phyloP scores from a whole-genome alignment of 2,329 filamentous ascomycete species.

The Davidsoniella eucalypti region DNA sequence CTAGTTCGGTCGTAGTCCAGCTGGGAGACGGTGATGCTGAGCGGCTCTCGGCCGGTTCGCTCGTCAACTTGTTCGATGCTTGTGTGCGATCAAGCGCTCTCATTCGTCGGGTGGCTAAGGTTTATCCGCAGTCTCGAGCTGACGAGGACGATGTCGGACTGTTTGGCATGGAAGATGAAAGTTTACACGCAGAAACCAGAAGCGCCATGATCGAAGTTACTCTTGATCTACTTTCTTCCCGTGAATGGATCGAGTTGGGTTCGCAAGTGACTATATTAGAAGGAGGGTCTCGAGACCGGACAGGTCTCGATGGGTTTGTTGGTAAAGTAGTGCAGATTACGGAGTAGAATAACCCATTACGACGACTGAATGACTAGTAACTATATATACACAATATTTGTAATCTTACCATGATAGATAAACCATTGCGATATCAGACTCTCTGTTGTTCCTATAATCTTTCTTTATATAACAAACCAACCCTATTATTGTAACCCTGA shows the following conservation, averaged over 20 bases:
- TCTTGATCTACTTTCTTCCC: conserved; percentile 50
- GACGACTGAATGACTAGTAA: background rate
- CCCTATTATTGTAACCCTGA: background rate
- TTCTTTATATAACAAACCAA: no score
- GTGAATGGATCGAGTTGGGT: conserved; percentile 59
- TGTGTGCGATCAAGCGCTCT: conserved; percentile 72
- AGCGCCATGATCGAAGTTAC: conserved; percentile 32
- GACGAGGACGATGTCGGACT: conserved; percentile 1
- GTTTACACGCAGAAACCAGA: conserved; percentile 14
- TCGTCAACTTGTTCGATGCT: conserved; percentile 71
- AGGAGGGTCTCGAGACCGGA: conserved; percentile 49
- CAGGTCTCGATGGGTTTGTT: conserved; percentile 55
- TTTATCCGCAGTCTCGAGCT: conserved; percentile 3
- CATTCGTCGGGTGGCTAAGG: conserved; percentile 39
- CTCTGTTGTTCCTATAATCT: background rate
- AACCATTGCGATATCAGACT: background rate
- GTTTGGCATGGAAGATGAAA: conserved; percentile 12
- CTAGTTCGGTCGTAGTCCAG: conserved; percentile 52
- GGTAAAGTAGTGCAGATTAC: conserved; percentile 48
- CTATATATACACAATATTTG: background rate
- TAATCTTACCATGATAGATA: background rate
- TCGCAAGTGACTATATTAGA: conserved; percentile 56
- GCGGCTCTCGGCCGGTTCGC: conserved; percentile 46
- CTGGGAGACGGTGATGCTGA: conserved; percentile 50
- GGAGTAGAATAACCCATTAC: conserved; percentile 23